Percentiles rank a stretch among this genome's conserved stretches.
These are phyloP conservation scores for Diplodia sapinea DNA, from an alignment of 2,329 filamentous ascomycete species.

Conservation along the genomic window DNA sequence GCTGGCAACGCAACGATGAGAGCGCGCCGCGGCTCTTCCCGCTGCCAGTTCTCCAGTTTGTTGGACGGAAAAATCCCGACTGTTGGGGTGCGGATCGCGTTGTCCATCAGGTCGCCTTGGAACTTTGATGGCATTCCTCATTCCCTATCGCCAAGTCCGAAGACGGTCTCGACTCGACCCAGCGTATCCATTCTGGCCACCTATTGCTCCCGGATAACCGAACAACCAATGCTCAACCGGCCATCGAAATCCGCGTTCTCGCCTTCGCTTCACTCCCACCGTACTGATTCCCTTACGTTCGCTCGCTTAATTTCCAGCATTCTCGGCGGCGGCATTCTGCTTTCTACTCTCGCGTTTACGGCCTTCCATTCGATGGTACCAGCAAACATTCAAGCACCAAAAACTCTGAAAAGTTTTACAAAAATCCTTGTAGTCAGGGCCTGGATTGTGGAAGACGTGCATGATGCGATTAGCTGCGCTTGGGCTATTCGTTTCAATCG, in stretches of 20 bases:
- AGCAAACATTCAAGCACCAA: background rate
- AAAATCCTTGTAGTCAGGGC: background rate
- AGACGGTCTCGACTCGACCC: background rate
- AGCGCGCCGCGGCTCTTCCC: background rate
- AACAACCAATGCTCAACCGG: background rate
- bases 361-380: background rate
- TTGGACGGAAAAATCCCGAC: background rate
- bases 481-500: background rate
- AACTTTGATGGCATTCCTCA: background rate
- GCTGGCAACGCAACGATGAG: background rate
- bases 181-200: background rate
- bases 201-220: background rate
- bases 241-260: background rate
- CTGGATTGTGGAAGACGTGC: background rate
- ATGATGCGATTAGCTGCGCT: background rate
- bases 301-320: constrained; percentile 8
- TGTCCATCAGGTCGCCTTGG: background rate
- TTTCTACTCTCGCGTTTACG: constrained; percentile 1
- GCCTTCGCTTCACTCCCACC: background rate
- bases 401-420: background rate
- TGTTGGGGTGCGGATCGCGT: constrained; percentile 7
- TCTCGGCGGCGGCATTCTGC: background rate
- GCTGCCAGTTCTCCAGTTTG: background rate
- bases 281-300: background rate
- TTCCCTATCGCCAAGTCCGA: background rate